A percentile compares a stretch with the other conserved stretches of the same genome.
These are phyloP conservation scores for Aspergillus ellipticus DNA, from an alignment of 495 filamentous ascomycete species.

Conservation along the genomic window DNA sequence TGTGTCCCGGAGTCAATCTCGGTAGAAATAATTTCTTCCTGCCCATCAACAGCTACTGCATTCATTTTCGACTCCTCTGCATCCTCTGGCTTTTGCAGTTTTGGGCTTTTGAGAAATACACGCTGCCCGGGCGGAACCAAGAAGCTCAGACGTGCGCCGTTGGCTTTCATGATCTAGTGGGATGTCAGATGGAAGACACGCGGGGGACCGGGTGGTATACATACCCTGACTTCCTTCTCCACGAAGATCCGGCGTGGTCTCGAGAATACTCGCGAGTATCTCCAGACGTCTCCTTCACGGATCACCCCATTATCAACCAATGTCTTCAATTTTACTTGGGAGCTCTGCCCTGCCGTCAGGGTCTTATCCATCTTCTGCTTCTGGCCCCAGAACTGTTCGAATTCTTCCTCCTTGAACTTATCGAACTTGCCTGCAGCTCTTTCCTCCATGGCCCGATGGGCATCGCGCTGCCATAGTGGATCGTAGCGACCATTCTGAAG, in stretches of 20 bases:
- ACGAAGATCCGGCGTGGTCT: constrained; percentile 29
- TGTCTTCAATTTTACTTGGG: constrained; percentile 45
- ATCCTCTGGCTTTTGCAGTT: not conserved
- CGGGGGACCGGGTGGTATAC: not conserved
- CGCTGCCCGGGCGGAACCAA: constrained; percentile 43
- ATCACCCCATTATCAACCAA: constrained; percentile 45
- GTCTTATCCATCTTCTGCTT: constrained; percentile 46
- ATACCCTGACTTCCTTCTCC: constrained; percentile 49
- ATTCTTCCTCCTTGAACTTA: constrained; percentile 59
- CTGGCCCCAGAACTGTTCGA: constrained; percentile 68
- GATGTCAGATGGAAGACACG: constrained; percentile 1
- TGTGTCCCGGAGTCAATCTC: not conserved
- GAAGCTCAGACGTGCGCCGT: constrained; percentile 34
- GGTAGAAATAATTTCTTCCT: not conserved
- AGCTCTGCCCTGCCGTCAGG: constrained; percentile 45
- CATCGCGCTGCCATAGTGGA: constrained; percentile 62
- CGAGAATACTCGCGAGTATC: constrained; percentile 34
- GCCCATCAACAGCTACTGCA: not conserved
- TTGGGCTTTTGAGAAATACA: constrained; percentile 29
- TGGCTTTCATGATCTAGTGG: constrained; percentile 35
- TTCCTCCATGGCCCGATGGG: constrained; percentile 57
- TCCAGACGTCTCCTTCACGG: constrained; percentile 50
- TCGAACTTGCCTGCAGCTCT: constrained; percentile 68
- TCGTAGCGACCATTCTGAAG: constrained; percentile 59
- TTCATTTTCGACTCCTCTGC: not conserved